phyloP scores from a whole-genome alignment of 805 yeast genomes.

The Saturnispora silvae region DNA sequence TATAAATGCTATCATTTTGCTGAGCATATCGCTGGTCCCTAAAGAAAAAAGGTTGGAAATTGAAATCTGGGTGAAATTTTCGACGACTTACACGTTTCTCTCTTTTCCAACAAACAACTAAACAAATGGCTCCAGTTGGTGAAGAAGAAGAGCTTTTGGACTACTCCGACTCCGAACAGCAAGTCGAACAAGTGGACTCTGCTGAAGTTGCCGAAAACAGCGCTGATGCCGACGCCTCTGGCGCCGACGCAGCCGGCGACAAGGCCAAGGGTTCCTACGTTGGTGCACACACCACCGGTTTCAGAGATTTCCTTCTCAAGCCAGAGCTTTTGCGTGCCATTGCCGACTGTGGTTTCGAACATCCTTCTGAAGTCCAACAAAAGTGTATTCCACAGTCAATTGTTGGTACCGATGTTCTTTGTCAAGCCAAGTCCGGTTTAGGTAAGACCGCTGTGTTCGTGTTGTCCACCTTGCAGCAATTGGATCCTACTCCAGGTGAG shows the following conservation, averaged over 20 bases:
- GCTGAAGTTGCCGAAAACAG: constrained; percentile 7
- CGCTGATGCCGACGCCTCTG: constrained; percentile 29
- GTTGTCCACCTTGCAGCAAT: constrained; percentile 88
- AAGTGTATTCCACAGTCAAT: constrained; percentile 97
- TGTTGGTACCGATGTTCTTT: constrained; percentile 92
- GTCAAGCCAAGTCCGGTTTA: constrained; percentile 99
- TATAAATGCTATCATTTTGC: too few relatives aligned
- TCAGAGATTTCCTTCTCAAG: constrained; percentile 92
- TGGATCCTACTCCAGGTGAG: constrained; percentile 96
- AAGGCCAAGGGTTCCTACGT: constrained; percentile 96
- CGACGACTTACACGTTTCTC: not conserved
- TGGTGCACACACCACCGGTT: constrained; percentile 97
- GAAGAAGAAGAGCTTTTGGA: constrained; percentile 99
- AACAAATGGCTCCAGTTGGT: constrained; percentile 89
- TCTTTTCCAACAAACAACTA: constrained; percentile 3
- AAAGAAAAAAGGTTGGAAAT: too few relatives aligned
- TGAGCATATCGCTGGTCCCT: too few relatives aligned
- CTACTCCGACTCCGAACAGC: constrained; percentile 97
- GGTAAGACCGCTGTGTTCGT: constrained; percentile 99
- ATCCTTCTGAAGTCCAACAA: constrained; percentile 99
- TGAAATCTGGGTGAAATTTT: too few relatives aligned
- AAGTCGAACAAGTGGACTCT: constrained; percentile 25
- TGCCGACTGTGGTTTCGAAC: constrained; percentile 98
- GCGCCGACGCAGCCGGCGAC: too few relatives aligned
- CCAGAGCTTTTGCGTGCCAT: constrained; percentile 96